Evolutionary conservation across 2,329 filamentous ascomycete genomes (phyloP), one percentile per base, ranked within the genome.

Genomic region (Pseudopithomyces chartarum): DNA sequence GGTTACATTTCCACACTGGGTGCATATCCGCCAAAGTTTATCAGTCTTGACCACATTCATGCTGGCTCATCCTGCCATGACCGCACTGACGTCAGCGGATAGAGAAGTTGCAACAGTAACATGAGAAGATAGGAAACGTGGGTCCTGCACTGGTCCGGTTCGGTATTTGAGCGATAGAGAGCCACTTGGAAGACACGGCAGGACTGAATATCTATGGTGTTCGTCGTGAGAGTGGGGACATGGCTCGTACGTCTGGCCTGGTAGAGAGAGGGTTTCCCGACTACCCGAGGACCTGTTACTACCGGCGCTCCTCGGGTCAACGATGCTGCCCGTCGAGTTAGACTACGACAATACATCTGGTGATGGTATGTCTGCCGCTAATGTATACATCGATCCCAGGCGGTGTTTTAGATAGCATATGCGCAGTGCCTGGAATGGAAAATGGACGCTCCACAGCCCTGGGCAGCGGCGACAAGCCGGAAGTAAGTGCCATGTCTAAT

Each of bases 41-140:
- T 44, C 45, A 4, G 12, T 52, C 40, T 48, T 38, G 39, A 23
- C 45, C 54, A 48, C 56, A 59, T 53, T 45, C 53, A 52, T 51
- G 48, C 10, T 15, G 43, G 50, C 50, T 23, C 32, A 13, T 49
- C 33, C 46, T 29, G 15, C 23, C 40, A 51, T 42, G 47, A 48
- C 53, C 47, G 62, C 36, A 45, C 46, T 65, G 62, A 65, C 62
- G 60, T 65, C 62, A 63, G 56, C 50, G 32, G 51, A 32, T 45
- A 22, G 17, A 40, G 12, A 39, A 22, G 19, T 19, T 38, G 50
- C 40, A 46, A 29, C 48, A 51, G 48, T 51, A 43, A 34, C 48
- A 51, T 51, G 38, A 36, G n/a, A n/a, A 15, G 12, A 38, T 8
- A 1, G 5, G 6, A 3, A 50, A 50, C 34, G 47, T 50, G 47